Percentiles rank a stretch among this genome's conserved stretches.
Evolutionary conservation across 108 stramenopile genomes (phyloP).

Genomic region (Schizochytrium sp.): DNA sequence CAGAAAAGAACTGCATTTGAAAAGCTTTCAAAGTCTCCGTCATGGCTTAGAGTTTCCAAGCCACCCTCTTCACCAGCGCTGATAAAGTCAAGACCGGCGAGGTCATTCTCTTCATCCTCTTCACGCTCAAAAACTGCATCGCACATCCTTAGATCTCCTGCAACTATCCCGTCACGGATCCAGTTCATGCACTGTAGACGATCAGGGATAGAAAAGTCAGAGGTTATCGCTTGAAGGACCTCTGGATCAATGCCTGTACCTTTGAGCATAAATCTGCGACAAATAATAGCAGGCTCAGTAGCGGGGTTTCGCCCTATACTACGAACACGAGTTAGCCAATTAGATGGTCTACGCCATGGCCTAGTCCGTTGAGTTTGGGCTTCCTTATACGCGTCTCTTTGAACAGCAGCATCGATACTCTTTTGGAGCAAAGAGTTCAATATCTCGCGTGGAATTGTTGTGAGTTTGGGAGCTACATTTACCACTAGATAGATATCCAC

Average conservation of each 20-base stretch:
- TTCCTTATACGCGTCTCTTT: not conserved
- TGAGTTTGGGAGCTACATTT: not conserved
- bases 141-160: not conserved
- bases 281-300: not conserved
- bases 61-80: not conserved
- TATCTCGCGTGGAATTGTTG: not conserved
- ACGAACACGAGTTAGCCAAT: slow-evolving; percentile 14
- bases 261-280: not conserved
- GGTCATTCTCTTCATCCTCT: slow-evolving; percentile 13
- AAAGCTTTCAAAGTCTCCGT: slow-evolving; percentile 25
- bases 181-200: not conserved
- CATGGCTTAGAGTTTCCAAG: not conserved
- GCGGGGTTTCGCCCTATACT: not conserved
- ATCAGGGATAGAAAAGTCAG: not conserved
- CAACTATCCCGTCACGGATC: not conserved
- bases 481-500: not conserved
- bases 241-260: not conserved
- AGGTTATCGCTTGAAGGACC: not conserved
- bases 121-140: slow-evolving; percentile 23
- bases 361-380: not conserved
- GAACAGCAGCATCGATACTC: not conserved
- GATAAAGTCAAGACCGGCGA: not conserved
- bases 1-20: not conserved
- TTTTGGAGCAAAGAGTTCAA: not conserved
- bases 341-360: not conserved